These are phyloP conservation scores for Colletotrichum tamarilloi DNA, from an alignment of 2,329 filamentous ascomycete genomes.

Conservation along the genomic window DNA sequence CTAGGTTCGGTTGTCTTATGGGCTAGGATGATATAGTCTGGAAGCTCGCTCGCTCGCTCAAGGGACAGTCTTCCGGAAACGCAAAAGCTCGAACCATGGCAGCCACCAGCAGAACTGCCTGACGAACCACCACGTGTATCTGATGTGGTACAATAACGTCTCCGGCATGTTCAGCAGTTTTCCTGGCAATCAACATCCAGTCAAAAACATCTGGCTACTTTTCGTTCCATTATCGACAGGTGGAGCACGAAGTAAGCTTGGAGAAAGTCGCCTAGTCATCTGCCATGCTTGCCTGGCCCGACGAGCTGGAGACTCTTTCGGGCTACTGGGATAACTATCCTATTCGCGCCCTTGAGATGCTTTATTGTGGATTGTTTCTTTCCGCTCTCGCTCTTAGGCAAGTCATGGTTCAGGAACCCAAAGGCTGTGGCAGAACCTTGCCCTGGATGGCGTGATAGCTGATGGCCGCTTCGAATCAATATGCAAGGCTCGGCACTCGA, in stretches of 20 bases:
- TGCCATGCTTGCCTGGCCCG: background rate
- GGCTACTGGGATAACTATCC: background rate
- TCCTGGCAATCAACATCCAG: background rate
- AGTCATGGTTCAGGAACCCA: background rate
- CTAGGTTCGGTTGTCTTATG: background rate
- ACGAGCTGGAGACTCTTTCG: background rate
- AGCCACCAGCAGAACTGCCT: background rate
- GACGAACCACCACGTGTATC: background rate
- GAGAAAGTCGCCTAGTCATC: background rate
- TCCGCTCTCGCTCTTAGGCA: background rate
- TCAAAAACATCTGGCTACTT: background rate
- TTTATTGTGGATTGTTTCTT: background rate
- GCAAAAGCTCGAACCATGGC: background rate
- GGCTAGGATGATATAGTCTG: background rate
- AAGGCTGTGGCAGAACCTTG: background rate
- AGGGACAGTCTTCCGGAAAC: background rate
- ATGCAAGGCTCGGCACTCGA: background rate
- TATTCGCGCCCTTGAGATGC: background rate
- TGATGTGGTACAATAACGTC: background rate
- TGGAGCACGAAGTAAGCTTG: background rate
- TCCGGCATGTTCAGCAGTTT: background rate
- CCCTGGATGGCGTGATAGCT: background rate
- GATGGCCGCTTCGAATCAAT: background rate
- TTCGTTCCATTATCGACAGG: background rate
- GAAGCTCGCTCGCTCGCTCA: background rate